Percentiles rank a stretch among this genome's conserved stretches.
These are phyloP conservation scores for Aspergillus taichungensis DNA, from an alignment of 495 filamentous ascomycete genomes.

Conservation along the genomic window DNA sequence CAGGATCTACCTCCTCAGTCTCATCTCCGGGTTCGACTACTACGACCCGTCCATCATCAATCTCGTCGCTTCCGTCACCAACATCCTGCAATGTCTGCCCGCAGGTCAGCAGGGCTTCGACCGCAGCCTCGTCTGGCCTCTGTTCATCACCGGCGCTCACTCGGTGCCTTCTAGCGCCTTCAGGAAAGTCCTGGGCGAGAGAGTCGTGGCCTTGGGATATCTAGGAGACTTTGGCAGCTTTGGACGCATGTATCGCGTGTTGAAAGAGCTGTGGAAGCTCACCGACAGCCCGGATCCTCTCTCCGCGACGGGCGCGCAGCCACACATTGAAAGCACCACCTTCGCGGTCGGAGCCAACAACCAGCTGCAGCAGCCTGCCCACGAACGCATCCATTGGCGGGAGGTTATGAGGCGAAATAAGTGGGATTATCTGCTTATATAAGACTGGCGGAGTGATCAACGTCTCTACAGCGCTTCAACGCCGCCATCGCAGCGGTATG, in stretches of 20 bases:
- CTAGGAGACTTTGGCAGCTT: slow-evolving; percentile 74
- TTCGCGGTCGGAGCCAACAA: neutral
- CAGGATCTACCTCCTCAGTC: slow-evolving; percentile 87
- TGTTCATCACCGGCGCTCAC: slow-evolving; percentile 72
- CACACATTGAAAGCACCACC: no score
- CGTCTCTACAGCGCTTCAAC: no score
- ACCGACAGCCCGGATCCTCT: slow-evolving; percentile 45
- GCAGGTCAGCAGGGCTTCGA: slow-evolving; percentile 74
- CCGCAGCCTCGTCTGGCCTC: slow-evolving; percentile 83
- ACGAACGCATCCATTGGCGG: slow-evolving; percentile 69
- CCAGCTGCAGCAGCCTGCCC: slow-evolving; percentile 13
- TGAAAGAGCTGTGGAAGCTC: slow-evolving; percentile 73
- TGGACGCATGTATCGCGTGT: slow-evolving; percentile 66
- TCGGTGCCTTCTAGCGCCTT: slow-evolving; percentile 60
- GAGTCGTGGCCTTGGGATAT: slow-evolving; percentile 61
- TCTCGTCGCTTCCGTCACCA: slow-evolving; percentile 61
- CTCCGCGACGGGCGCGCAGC: no score
- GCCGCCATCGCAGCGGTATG: no score
- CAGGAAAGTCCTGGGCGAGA: slow-evolving; percentile 63
- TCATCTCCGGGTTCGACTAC: slow-evolving; percentile 74
- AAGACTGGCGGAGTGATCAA: no score
- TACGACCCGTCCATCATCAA: slow-evolving; percentile 54
- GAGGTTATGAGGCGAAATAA: slow-evolving; percentile 82
- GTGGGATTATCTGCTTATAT: slow-evolving; percentile 88
- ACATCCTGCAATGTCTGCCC: slow-evolving; percentile 67